Conservation (phyloP, 805 yeast genomes). For the Aciculoconidium aculeatum region DNA sequence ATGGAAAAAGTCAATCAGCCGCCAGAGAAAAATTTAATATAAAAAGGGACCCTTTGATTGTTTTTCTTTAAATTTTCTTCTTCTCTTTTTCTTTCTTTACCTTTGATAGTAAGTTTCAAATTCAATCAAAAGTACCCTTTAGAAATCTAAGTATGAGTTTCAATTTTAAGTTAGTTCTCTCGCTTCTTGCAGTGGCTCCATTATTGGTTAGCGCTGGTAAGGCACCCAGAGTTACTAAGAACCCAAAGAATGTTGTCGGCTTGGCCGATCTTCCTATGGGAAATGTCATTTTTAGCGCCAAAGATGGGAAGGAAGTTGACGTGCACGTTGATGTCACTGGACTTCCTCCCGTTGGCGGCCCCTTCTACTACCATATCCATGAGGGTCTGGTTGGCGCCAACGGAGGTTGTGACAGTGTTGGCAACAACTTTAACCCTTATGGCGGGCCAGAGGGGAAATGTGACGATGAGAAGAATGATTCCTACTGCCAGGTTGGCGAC, state of each 20-base stretch:
- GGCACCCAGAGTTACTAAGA: constrained; percentile 47
- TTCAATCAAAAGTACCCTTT: too few species aligned
- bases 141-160: too few species aligned
- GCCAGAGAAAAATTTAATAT: too few species aligned
- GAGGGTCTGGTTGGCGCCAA: constrained; percentile 46
- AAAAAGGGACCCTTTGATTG: too few species aligned
- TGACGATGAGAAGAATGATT: constrained; percentile 44
- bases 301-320: constrained; percentile 52
- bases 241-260: constrained; percentile 47
- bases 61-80: too few species aligned
- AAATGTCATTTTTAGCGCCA: constrained; percentile 52
- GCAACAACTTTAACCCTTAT: constrained; percentile 60
- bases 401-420: constrained; percentile 43
- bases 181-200: neutral
- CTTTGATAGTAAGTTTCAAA: too few species aligned
- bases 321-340: constrained; percentile 70
- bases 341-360: constrained; percentile 60
- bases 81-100: too few species aligned
- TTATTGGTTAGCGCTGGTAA: constrained; percentile 22
- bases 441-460: constrained; percentile 43
- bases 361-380: constrained; percentile 67
- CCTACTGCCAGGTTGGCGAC: constrained; percentile 67
- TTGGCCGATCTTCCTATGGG: constrained; percentile 53
- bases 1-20: too few species aligned
- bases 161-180: too few species aligned